phyloP scores from a whole-genome alignment of 1,284 basidiomycete species.

The Rhodotorula glutinis region DNA sequence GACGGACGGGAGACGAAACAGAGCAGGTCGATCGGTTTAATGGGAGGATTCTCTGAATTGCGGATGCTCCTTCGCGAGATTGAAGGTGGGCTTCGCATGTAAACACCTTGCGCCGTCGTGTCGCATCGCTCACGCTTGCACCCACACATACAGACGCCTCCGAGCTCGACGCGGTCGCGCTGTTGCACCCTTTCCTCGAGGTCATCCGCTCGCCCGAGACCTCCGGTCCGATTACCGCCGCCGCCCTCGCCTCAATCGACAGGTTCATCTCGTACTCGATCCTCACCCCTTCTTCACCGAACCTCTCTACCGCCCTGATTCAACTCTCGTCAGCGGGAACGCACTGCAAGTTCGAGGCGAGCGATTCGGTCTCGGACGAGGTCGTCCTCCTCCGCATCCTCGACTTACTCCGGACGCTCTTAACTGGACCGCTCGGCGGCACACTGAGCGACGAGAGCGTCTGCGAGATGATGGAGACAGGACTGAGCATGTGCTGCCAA shows the following conservation, averaged over 20 bases:
- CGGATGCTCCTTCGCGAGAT: slow-evolving; percentile 69
- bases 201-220: slow-evolving; percentile 72
- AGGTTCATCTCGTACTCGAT: slow-evolving; percentile 50
- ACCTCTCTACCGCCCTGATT: slow-evolving; percentile 58
- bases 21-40: slow-evolving; percentile 56
- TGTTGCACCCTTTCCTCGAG: slow-evolving; percentile 86
- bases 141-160: slow-evolving; percentile 9
- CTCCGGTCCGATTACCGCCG: slow-evolving; percentile 51
- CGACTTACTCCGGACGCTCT: slow-evolving; percentile 80
- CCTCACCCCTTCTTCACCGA: slow-evolving; percentile 44
- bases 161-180: slow-evolving; percentile 46
- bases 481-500: slow-evolving; percentile 93
- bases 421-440: slow-evolving; percentile 64
- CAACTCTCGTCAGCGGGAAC: slow-evolving; percentile 86
- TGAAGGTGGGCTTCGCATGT: too few relatives aligned
- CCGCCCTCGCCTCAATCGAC: slow-evolving; percentile 50
- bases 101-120: too few relatives aligned
- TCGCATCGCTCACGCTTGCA: too few relatives aligned
- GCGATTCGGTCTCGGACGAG: slow-evolving; percentile 92
- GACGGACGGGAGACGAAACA: neutral
- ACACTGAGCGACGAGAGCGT: slow-evolving; percentile 86
- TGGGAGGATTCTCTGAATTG: slow-evolving; percentile 83
- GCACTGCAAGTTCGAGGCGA: slow-evolving; percentile 96
- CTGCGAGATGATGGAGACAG: slow-evolving; percentile 97
- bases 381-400: slow-evolving; percentile 90